Evolutionary conservation across 495 filamentous ascomycete genomes (phyloP).

Genomic region (Penicillium simplicissimum): DNA sequence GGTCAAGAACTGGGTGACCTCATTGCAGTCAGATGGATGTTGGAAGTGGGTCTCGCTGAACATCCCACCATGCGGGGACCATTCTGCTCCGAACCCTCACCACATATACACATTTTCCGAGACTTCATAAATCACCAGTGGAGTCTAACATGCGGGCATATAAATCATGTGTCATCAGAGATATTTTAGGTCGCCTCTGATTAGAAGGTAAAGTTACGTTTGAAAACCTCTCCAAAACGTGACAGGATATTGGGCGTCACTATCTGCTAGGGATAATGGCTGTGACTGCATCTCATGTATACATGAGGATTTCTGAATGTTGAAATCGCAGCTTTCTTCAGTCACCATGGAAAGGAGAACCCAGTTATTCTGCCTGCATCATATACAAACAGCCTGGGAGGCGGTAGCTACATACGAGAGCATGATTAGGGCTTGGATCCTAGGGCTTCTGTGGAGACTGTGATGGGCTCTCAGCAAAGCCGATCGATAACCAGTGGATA

Average conservation of each 20-base stretch:
- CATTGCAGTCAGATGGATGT: not conserved
- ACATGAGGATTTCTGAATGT: too few species aligned
- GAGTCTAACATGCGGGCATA: not conserved
- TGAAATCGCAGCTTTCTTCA: too few species aligned
- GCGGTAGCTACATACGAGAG: not conserved
- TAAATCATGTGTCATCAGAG: not conserved
- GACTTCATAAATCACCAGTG: not conserved
- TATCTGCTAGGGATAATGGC: too few species aligned
- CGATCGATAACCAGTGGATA: not conserved
- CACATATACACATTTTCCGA: not conserved
- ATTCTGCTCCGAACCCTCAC: not conserved
- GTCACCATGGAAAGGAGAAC: too few species aligned
- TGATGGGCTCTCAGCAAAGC: not conserved
- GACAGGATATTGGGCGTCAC: too few species aligned
- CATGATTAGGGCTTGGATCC: not conserved
- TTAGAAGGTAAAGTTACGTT: too few species aligned
- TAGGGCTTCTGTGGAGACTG: not conserved
- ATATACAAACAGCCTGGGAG: too few species aligned
- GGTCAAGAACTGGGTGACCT: not conserved
- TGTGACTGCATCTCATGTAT: too few species aligned
- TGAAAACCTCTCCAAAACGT: too few species aligned
- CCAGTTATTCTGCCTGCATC: too few species aligned
- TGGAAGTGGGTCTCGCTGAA: slow-evolving; percentile 1
- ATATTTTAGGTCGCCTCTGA: not conserved
- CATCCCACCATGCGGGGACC: slow-evolving; percentile 2